phyloP scores from a whole-genome alignment of 73 alveolate species.

The Tetrahymena elliotti region DNA sequence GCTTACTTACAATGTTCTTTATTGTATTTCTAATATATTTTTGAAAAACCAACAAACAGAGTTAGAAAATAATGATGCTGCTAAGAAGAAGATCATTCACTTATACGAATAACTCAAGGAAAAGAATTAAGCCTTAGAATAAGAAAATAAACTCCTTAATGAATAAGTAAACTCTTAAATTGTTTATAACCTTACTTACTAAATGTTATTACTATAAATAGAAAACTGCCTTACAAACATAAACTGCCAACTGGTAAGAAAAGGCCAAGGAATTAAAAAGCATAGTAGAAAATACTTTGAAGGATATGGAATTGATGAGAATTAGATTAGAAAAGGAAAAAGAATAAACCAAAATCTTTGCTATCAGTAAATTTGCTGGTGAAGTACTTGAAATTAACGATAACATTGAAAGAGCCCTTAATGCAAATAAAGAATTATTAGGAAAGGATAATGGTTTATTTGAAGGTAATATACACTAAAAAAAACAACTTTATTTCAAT shows the following conservation, averaged over 20 bases:
- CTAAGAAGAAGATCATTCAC: background rate
- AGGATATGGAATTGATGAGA: slow-evolving; percentile 44
- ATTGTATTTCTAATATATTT: too few species aligned
- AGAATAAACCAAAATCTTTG: slow-evolving; percentile 51
- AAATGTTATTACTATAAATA: background rate
- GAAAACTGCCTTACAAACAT: background rate
- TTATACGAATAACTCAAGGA: background rate
- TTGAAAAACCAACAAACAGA: background rate
- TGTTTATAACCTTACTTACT: too few species aligned
- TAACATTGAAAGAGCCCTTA: slow-evolving; percentile 60
- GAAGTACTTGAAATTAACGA: slow-evolving; percentile 80
- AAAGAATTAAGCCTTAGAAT: background rate
- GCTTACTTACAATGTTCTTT: too few species aligned
- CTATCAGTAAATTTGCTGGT: slow-evolving; percentile 79
- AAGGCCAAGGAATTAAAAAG: background rate
- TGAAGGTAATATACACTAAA: slow-evolving; percentile 28
- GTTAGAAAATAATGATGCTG: background rate
- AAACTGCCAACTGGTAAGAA: background rate
- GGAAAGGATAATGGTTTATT: slow-evolving; percentile 35
- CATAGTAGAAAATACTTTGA: background rate
- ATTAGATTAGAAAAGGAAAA: slow-evolving; percentile 56
- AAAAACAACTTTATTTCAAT: background rate
- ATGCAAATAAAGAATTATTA: slow-evolving; percentile 20
- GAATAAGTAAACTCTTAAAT: background rate
- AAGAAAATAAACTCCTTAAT: background rate